Conservation (phyloP, 2,329 filamentous ascomycete genomes). For the Lecanicillium sp. region DNA sequence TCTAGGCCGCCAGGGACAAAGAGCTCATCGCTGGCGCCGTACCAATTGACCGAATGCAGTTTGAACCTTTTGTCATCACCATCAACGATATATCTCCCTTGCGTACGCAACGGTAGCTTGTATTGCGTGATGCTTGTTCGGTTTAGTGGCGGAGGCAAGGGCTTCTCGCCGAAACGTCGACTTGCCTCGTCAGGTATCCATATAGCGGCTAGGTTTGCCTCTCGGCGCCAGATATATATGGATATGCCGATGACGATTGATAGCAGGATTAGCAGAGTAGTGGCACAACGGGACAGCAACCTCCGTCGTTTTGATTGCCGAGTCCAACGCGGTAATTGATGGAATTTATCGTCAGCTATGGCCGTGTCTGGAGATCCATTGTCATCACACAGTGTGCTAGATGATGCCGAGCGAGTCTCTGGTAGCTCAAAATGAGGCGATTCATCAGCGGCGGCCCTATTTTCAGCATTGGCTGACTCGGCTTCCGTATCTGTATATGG, state of each 20-base stretch:
- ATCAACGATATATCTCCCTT: constrained; percentile 54
- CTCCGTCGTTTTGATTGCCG: too few relatives aligned
- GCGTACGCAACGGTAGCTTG: constrained; percentile 48
- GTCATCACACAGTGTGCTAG: too few relatives aligned
- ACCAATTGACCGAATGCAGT: constrained; percentile 61
- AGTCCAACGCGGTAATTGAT: too few relatives aligned
- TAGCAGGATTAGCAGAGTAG: too few relatives aligned
- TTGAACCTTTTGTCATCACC: constrained; percentile 47
- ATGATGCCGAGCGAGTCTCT: too few relatives aligned
- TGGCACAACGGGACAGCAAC: too few relatives aligned
- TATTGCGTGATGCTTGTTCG: constrained; percentile 37
- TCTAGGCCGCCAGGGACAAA: constrained; percentile 58
- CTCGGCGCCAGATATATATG: constrained; percentile 34
- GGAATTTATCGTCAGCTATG: too few relatives aligned
- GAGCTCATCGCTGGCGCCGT: constrained; percentile 59
- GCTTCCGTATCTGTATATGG: too few relatives aligned
- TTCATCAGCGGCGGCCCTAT: too few relatives aligned
- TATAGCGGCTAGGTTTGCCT: constrained; percentile 32
- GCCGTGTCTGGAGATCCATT: too few relatives aligned
- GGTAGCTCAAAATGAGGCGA: too few relatives aligned
- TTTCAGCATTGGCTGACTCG: too few relatives aligned
- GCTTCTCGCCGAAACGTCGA: constrained; percentile 37
- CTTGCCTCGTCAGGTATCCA: constrained; percentile 43
- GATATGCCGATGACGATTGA: background rate
- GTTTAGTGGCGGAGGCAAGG: constrained; percentile 35